Evolutionary conservation across 345 rosid genomes (phyloP), one percentile per base, ranked within the genome.

Genomic region (Abelmoschus esculentus): DNA sequence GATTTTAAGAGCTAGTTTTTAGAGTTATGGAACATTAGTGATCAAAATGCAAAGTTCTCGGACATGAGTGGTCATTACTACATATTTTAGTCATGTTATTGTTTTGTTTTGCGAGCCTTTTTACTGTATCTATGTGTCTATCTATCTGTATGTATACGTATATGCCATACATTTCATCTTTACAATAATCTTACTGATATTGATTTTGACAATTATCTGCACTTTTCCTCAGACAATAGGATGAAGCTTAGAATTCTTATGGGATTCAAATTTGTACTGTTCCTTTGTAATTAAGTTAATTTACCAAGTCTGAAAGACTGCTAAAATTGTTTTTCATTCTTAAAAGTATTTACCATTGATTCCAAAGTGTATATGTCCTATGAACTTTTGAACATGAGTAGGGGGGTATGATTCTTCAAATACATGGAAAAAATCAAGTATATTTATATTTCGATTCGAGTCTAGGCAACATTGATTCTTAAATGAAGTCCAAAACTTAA

Each of bases 211-310:
- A 49, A 58, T 32, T 29, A 7, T 73, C 29, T 40, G 69, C 66
- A 47, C 42, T 73, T 70, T 0, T 22, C 18, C 36, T 59, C 61
- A 22, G 50, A 69, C 31, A 13, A 53, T 78, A 59, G 72, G 69
- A 32, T 46, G 15, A 36, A 53, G 17, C 38, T 11, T 42, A 50
- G 71, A 42, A 61, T 77, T 42, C 14, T 73, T 66, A 22, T 60
- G 49, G 52, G 47, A 67, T 74, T 66, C 57, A 49, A 49, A 15
- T 49, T 15, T 66, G 77, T 74, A 78, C 31, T 22, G 29, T 60
- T 26, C 60, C 44, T 66, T 70, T 74, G 54, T 74, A 66, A 52
- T 18, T 15, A 44, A 17, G 42, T 53, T 53, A 3, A 67, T 67
- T 53, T 54, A 46, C 55, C 17, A 66, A 22, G 66, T 22, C 34